Evolutionary conservation across 202 grass and related monocot species (phyloP).

Genomic region (Miscanthus sacchariflorus): DNA sequence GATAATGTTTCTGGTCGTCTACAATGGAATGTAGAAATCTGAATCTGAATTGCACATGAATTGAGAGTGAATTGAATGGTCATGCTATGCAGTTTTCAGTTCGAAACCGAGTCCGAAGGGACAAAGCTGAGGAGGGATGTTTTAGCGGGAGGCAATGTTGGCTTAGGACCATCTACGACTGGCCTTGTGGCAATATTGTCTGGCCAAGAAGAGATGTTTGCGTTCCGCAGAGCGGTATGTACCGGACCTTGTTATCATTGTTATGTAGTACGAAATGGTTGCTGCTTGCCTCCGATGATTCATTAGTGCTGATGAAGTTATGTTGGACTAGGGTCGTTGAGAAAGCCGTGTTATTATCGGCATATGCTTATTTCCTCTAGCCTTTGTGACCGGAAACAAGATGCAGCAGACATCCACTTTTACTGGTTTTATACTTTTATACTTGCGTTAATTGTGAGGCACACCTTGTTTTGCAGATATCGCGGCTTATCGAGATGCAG

Average conservation of each 20-base stretch:
- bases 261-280: neutral
- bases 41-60: neutral
- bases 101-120: constrained; percentile 89
- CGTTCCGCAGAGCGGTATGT: constrained; percentile 93
- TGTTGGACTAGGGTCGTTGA: neutral
- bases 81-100: constrained; percentile 79
- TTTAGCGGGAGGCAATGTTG: constrained; percentile 67
- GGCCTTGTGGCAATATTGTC: constrained; percentile 79
- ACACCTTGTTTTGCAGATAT: constrained; percentile 64
- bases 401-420: neutral
- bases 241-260: neutral
- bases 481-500: constrained; percentile 93
- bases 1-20: neutral
- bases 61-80: neutral
- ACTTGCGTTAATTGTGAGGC: neutral
- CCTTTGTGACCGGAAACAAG: neutral
- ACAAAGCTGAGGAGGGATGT: constrained; percentile 87
- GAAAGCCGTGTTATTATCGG: neutral
- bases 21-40: constrained; percentile 6
- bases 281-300: neutral
- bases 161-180: constrained; percentile 52
- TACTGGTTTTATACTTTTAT: neutral
- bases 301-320: neutral
- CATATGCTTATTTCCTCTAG: neutral
- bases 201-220: constrained; percentile 94